Evolutionary conservation across 192 early-diverging fungal species (phyloP).

Genomic region (Podila horticola): DNA sequence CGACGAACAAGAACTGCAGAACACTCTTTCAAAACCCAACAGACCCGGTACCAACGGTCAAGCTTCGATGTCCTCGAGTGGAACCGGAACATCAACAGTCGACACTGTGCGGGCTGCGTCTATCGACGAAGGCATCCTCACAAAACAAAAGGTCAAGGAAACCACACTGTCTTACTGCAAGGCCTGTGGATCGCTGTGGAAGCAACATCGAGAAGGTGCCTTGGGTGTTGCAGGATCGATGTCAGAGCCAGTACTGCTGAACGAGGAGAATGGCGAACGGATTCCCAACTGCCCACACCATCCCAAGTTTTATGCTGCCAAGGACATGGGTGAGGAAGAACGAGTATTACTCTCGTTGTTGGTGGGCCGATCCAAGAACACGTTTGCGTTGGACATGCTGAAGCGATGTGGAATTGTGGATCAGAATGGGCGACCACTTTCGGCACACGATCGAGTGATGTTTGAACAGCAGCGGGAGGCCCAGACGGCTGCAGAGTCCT

Average conservation of each 20-base stretch:
- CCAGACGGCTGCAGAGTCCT: conserved; percentile 3
- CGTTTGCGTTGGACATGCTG: conserved; percentile 47
- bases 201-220: conserved; percentile 23
- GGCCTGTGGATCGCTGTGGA: conserved; percentile 41
- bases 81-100: background rate
- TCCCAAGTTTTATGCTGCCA: conserved; percentile 29
- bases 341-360: conserved; percentile 17
- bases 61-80: background rate
- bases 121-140: conserved; percentile 1
- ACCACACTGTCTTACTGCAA: conserved; percentile 39
- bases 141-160: conserved; percentile 18
- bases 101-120: conserved; percentile 43
- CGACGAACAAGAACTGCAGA: conserved; percentile 43
- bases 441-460: conserved; percentile 28
- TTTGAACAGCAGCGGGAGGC: conserved; percentile 18
- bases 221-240: conserved; percentile 23
- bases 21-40: conserved; percentile 29
- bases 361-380: conserved; percentile 38
- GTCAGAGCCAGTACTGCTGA: conserved; percentile 29
- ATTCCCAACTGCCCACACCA: conserved; percentile 46
- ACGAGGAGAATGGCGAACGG: conserved; percentile 36
- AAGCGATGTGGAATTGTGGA: conserved; percentile 45
- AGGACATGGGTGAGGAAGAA: conserved; percentile 32
- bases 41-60: background rate
- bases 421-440: conserved; percentile 31